Evolutionary conservation across 208 protist species (phyloP).

Genomic region (Acanthamoeba culbertsoni): DNA sequence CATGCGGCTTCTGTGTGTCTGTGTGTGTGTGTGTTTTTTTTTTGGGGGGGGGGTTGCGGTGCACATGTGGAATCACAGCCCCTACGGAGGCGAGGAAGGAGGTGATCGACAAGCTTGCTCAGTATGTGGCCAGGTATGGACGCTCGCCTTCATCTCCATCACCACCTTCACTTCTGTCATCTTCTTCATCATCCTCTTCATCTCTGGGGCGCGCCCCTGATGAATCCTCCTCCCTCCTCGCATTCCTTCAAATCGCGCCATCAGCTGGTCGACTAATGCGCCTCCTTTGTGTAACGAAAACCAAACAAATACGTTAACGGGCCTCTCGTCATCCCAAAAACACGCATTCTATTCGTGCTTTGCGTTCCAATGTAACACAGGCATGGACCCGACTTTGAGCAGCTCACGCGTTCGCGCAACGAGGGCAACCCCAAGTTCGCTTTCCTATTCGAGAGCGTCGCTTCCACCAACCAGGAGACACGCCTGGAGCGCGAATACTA

Average conservation of each 20-base stretch:
- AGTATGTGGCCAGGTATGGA: neutral
- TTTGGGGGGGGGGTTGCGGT: neutral
- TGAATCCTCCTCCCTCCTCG: no score
- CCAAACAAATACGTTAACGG: neutral
- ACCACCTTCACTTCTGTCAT: no score
- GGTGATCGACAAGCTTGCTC: neutral
- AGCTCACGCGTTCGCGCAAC: neutral
- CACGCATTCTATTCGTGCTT: neutral
- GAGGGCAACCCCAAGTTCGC: constrained; percentile 9
- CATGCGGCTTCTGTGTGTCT: neutral
- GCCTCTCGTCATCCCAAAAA: neutral
- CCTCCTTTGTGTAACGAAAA: no score
- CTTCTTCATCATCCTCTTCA: no score
- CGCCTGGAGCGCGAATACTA: neutral
- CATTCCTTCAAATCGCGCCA: no score
- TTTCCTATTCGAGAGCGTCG: neutral
- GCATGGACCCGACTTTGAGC: constrained; percentile 4
- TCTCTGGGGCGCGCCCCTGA: no score
- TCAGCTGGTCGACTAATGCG: no score
- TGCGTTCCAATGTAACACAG: neutral
- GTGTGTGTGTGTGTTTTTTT: neutral
- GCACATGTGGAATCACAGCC: neutral
- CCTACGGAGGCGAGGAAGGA: neutral
- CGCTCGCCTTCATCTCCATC: no score
- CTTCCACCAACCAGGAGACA: neutral